Conservation (phyloP, 441 rosid genomes). For the Cnidoscolus chayamansa region DNA sequence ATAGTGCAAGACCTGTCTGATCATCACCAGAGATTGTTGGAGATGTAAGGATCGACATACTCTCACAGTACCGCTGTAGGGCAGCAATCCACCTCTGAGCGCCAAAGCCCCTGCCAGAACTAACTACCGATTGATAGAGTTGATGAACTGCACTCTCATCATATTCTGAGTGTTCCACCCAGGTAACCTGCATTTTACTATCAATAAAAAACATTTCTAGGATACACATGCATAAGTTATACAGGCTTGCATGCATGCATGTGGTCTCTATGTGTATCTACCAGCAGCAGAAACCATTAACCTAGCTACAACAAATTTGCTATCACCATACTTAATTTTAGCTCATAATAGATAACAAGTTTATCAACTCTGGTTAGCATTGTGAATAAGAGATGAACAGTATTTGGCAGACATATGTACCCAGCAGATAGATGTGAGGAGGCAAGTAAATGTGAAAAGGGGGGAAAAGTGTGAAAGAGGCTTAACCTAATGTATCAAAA, state of each 20-base stretch:
- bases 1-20: constrained; percentile 35
- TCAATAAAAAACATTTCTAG: constrained; percentile 6
- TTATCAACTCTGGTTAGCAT: background rate
- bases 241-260: background rate
- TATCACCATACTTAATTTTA: background rate
- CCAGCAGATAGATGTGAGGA: background rate
- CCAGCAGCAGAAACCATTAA: background rate
- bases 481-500: background rate
- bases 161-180: constrained; percentile 82
- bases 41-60: constrained; percentile 56
- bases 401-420: too few relatives aligned
- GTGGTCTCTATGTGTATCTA: too few relatives aligned
- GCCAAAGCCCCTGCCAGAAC: constrained; percentile 76
- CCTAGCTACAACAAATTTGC: background rate
- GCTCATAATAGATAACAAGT: background rate
- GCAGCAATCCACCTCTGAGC: constrained; percentile 80
- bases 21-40: constrained; percentile 41
- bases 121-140: constrained; percentile 47
- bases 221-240: too few relatives aligned
- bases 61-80: constrained; percentile 68
- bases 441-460: too few relatives aligned
- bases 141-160: constrained; percentile 60
- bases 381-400: too few relatives aligned
- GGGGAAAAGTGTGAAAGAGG: background rate
- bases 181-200: constrained; percentile 56